These are phyloP conservation scores for Plasmopara viticola DNA, from an alignment of 352 stramenopile genomes.

Conservation along the genomic window DNA sequence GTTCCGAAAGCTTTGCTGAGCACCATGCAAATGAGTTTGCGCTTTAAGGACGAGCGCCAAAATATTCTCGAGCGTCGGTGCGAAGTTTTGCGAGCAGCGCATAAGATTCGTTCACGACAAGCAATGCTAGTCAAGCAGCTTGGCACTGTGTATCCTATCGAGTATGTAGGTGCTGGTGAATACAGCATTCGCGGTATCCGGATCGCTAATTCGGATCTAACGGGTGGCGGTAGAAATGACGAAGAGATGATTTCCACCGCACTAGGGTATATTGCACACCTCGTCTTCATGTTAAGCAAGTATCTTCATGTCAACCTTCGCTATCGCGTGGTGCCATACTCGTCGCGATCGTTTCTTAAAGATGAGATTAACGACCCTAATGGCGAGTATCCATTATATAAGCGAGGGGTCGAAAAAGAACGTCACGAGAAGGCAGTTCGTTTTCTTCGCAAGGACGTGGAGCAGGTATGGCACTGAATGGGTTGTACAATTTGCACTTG, in stretches of 20 bases:
- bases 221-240: slow-evolving; percentile 43
- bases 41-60: slow-evolving; percentile 79
- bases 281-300: slow-evolving; percentile 87
- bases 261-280: slow-evolving; percentile 79
- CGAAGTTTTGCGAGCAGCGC: slow-evolving; percentile 66
- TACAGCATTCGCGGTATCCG: slow-evolving; percentile 78
- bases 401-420: slow-evolving; percentile 68
- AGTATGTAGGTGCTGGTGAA: slow-evolving; percentile 73
- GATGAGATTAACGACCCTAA: slow-evolving; percentile 82
- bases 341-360: slow-evolving; percentile 73
- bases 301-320: slow-evolving; percentile 82
- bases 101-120: slow-evolving; percentile 79
- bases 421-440: slow-evolving; percentile 72
- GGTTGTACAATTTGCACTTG: not conserved
- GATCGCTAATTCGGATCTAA: slow-evolving; percentile 66
- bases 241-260: slow-evolving; percentile 82
- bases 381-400: slow-evolving; percentile 79
- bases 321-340: slow-evolving; percentile 76
- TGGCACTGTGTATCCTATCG: slow-evolving; percentile 73
- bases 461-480: slow-evolving; percentile 50
- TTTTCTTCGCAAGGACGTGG: slow-evolving; percentile 73
- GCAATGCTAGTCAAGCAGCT: slow-evolving; percentile 76
- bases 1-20: slow-evolving; percentile 69
- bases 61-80: slow-evolving; percentile 69
- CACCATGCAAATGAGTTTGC: slow-evolving; percentile 77